These are phyloP conservation scores for Coemansia sp. DNA, from an alignment of 192 early-diverging fungal genomes.

Conservation along the genomic window DNA sequence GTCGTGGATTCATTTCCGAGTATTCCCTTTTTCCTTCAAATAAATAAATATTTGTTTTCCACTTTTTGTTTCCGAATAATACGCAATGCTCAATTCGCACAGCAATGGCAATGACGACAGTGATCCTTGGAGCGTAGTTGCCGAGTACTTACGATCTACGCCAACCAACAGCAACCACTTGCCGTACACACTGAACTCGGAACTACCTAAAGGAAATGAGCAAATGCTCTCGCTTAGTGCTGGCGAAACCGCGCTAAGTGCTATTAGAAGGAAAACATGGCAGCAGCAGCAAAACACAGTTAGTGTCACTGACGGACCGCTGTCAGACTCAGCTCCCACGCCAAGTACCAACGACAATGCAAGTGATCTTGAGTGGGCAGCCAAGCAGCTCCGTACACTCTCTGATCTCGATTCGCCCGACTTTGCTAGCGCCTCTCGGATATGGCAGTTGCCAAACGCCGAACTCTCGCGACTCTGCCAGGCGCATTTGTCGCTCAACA, in stretches of 20 bases:
- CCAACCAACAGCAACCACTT: background rate
- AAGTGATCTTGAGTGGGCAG: constrained; percentile 23
- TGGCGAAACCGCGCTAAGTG: constrained; percentile 2
- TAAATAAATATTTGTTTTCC: background rate
- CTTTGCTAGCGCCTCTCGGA: background rate
- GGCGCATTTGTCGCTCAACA: constrained; percentile 17
- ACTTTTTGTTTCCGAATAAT: background rate
- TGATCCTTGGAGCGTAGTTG: constrained; percentile 20
- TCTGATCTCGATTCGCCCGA: constrained; percentile 22
- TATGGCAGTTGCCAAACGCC: constrained; percentile 37
- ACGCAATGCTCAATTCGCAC: constrained; percentile 1
- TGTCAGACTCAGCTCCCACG: background rate
- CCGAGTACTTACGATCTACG: constrained; percentile 13
- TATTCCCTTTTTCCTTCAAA: background rate
- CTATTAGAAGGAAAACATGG: background rate
- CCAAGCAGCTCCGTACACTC: constrained; percentile 15
- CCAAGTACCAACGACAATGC: background rate
- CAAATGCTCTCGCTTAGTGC: background rate
- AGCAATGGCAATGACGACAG: background rate
- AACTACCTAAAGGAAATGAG: background rate
- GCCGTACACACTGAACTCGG: background rate
- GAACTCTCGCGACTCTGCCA: constrained; percentile 21
- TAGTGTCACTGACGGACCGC: background rate
- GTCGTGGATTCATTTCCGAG: background rate
- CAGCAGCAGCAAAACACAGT: background rate